Evolutionary conservation across 257 asterid species (phyloP), one percentile per base, ranked within the genome.

Genomic region (Coffea eugenioides): DNA sequence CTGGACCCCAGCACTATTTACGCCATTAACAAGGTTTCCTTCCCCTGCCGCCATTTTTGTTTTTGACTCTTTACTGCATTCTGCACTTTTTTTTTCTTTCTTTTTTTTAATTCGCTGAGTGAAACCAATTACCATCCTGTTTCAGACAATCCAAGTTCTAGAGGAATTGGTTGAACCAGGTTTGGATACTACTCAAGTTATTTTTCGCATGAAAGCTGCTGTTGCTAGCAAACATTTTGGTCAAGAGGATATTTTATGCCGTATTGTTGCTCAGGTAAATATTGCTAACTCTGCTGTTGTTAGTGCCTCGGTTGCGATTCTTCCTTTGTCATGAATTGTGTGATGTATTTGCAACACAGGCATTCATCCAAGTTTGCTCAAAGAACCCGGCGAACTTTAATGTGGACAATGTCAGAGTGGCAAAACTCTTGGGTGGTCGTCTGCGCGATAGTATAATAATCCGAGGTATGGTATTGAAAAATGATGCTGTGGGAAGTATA

Each of bases 221-320:
- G 95, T 96, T 75, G 99, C 99, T 69, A 96, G 99, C 90, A 96
- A 92, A 83, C 98, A 96, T 82, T 92, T 87, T 82, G 98, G 98
- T 13, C 98, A 79, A 74, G 98, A 96, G 89, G 96, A 94, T 83
- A 86, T 23, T 41, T 77, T 96, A 61, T 96, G 98, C 80, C 80
- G 82, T 71, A 97, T 96, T 74, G 84, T 92, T 87, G 89, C 99
- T 39, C 97, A 92, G 77, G 99, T 94, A 82, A 82, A 71, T 70
- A 70, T 39, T 78, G 16, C 27, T 66, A 54, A 54, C 74, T 65
- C 57, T 41, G 45, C 43, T 73, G 56, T 68, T 87, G 39, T 49
- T 75, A 20, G 56, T 71, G 76, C 18, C 7, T 51, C 52, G 10
- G 49, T 65, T 51, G 45, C n/a, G 54, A 51, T 54, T 8, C 34